These are phyloP conservation scores for Penicillium sp. DNA, from an alignment of 2,329 filamentous ascomycete species.

Conservation along the genomic window DNA sequence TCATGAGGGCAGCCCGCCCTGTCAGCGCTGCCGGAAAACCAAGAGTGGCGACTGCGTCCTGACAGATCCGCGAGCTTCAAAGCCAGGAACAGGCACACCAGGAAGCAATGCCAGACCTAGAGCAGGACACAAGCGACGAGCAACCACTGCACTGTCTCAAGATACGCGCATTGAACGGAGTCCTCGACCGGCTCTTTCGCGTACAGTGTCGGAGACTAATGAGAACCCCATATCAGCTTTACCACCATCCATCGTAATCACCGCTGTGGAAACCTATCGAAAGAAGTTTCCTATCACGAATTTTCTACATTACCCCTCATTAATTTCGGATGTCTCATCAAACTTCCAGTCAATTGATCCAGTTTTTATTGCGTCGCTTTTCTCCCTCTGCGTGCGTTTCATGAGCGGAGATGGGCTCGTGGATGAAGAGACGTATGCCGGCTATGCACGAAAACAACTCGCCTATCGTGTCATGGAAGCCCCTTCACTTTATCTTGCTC, in stretches of 20 bases:
- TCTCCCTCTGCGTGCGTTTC: constrained; percentile 37
- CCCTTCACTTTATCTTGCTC: constrained; percentile 36
- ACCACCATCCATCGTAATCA: constrained; percentile 31
- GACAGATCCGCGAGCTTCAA: constrained; percentile 31
- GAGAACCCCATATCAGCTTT: constrained; percentile 24
- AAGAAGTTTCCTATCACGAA: constrained; percentile 40
- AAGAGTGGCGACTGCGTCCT: constrained; percentile 27
- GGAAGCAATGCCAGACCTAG: constrained; percentile 1
- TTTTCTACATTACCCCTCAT: constrained; percentile 38
- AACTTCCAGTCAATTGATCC: constrained; percentile 32
- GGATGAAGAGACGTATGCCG: constrained; percentile 31
- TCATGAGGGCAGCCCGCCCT: constrained; percentile 36
- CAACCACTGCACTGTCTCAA: constrained; percentile 2
- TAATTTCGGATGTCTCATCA: constrained; percentile 36
- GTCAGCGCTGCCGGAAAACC: constrained; percentile 32
- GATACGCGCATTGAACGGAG: not conserved
- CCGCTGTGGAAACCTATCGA: constrained; percentile 36
- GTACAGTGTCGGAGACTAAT: constrained; percentile 2
- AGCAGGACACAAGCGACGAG: constrained; percentile 18
- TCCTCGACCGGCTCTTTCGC: constrained; percentile 3
- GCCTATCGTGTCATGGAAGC: constrained; percentile 34
- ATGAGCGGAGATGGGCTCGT: constrained; percentile 26
- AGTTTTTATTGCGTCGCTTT: constrained; percentile 34
- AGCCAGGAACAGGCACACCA: not conserved
- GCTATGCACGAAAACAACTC: constrained; percentile 34